Percentiles rank a stretch among this genome's conserved stretches.
Conservation (phyloP, 768 basidiomycete genomes). For the Leccinum variicolor region DNA sequence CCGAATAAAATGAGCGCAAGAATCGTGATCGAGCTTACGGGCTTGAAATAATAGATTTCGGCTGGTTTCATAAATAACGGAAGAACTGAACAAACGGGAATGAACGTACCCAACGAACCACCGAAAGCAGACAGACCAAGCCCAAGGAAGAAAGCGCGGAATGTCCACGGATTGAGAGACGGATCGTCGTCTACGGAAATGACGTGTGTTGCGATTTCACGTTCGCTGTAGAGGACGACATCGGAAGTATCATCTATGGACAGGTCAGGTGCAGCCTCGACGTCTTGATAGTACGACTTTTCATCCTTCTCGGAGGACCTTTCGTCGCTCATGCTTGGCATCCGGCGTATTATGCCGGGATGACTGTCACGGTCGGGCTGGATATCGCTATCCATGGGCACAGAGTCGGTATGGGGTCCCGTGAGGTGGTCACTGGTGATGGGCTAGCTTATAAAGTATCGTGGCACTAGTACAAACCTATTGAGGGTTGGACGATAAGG, state of each 20-base stretch:
- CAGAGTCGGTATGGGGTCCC: neutral
- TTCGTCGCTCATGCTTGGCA: neutral
- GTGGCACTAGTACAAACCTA: neutral
- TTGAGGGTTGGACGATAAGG: neutral
- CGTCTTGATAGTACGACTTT: slow-evolving; percentile 25
- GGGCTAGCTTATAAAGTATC: slow-evolving; percentile 3
- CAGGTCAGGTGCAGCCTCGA: slow-evolving; percentile 21
- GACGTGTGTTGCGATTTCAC: slow-evolving; percentile 45
- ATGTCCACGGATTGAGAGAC: neutral
- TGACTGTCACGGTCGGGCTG: neutral
- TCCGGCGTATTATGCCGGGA: neutral
- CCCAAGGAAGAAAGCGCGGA: neutral
- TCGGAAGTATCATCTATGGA: slow-evolving; percentile 8
- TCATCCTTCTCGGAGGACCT: slow-evolving; percentile 7
- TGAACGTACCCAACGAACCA: neutral
- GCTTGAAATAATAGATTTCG: slow-evolving; percentile 62
- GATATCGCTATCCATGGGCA: slow-evolving; percentile 3
- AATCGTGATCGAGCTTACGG: slow-evolving; percentile 27
- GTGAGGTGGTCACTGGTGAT: neutral
- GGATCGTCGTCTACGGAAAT: slow-evolving; percentile 14
- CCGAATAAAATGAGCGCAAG: neutral
- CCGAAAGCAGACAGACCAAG: neutral
- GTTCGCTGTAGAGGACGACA: slow-evolving; percentile 37
- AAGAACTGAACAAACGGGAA: neutral
- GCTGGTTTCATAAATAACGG: slow-evolving; percentile 28